Percentiles rank a stretch among this genome's conserved stretches.
Evolutionary conservation across 192 early-diverging fungal genomes (phyloP).

Genomic region (Piromyces sp.): DNA sequence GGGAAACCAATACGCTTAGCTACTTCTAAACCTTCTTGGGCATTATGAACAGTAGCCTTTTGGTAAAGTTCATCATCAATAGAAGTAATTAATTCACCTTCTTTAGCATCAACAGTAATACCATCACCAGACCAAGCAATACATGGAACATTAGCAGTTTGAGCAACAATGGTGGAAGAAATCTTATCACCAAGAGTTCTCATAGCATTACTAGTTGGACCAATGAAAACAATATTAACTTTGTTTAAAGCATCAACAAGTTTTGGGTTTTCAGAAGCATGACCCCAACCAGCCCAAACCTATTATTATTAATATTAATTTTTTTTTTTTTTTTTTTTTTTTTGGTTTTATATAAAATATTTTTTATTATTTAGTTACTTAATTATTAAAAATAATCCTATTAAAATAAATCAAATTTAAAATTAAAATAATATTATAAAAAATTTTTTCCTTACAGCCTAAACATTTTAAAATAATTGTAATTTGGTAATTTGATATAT

Average conservation of each 20-base stretch:
- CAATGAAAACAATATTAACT: constrained; percentile 82
- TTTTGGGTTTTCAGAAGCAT: constrained; percentile 93
- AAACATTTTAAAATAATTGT: too few species aligned
- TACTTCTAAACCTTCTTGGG: constrained; percentile 66
- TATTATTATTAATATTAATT: not conserved
- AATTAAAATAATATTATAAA: too few species aligned
- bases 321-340: too few species aligned
- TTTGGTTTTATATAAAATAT: too few species aligned
- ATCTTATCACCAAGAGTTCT: constrained; percentile 98
- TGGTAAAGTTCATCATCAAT: constrained; percentile 70
- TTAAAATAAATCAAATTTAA: too few species aligned
- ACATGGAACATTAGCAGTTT: constrained; percentile 88
- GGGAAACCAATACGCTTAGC: constrained; percentile 87
- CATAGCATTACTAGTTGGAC: constrained; percentile 92
- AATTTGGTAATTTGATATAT: too few species aligned
- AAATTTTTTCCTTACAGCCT: too few species aligned
- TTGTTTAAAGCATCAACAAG: constrained; percentile 72
- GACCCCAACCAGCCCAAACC: constrained; percentile 98
- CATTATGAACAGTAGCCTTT: constrained; percentile 65
- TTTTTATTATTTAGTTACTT: too few species aligned
- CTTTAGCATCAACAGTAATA: constrained; percentile 48
- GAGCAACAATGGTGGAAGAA: constrained; percentile 96
- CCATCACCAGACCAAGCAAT: constrained; percentile 89
- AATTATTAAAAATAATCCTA: too few species aligned
- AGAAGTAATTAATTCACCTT: constrained; percentile 52